A percentile compares a stretch with the other conserved stretches of the same genome.
These are phyloP conservation scores for Coprinellus micaceus DNA, from an alignment of 768 basidiomycete genomes.

Conservation along the genomic window DNA sequence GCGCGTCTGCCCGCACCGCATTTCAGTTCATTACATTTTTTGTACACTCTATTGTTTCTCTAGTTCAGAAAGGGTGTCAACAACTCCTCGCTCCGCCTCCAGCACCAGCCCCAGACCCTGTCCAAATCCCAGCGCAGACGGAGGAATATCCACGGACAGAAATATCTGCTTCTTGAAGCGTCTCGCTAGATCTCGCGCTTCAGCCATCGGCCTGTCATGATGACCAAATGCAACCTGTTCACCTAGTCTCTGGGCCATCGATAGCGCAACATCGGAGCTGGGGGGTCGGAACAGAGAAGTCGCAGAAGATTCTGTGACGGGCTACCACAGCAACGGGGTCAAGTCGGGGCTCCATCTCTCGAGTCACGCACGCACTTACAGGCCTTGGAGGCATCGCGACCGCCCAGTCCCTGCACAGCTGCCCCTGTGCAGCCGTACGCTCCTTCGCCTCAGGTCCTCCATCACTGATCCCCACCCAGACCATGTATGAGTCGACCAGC, in stretches of 20 bases:
- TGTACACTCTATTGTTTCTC: conserved; percentile 12
- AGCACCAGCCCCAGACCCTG: conserved; percentile 47
- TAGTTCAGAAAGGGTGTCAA: conserved; percentile 41
- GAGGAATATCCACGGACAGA: conserved; percentile 59
- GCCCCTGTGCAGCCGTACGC: conserved; percentile 51
- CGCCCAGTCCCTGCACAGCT: conserved; percentile 73
- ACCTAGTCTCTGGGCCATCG: conserved; percentile 84
- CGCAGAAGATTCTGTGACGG: conserved; percentile 39
- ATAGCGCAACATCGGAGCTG: conserved; percentile 57
- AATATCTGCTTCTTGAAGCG: conserved; percentile 68
- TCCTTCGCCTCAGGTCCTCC: conserved; percentile 40
- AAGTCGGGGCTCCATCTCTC: conserved; percentile 7
- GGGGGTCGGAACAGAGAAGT: conserved; percentile 64
- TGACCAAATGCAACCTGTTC: conserved; percentile 24
- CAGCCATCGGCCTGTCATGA: conserved; percentile 11
- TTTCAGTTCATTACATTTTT: conserved; percentile 5
- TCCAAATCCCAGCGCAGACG: conserved; percentile 40
- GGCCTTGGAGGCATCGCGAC: conserved; percentile 67
- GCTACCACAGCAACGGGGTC: conserved; percentile 18
- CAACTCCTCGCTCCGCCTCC: conserved; percentile 59
- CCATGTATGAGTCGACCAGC: conserved; percentile 73
- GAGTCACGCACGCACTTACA: conserved; percentile 26
- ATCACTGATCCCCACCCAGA: conserved; percentile 72
- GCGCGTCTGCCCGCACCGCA: not conserved
- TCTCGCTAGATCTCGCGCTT: conserved; percentile 42